Base-by-base conservation (phyloP, 1,284 basidiomycete genomes). In the Xerocomus amazonicus region DNA sequence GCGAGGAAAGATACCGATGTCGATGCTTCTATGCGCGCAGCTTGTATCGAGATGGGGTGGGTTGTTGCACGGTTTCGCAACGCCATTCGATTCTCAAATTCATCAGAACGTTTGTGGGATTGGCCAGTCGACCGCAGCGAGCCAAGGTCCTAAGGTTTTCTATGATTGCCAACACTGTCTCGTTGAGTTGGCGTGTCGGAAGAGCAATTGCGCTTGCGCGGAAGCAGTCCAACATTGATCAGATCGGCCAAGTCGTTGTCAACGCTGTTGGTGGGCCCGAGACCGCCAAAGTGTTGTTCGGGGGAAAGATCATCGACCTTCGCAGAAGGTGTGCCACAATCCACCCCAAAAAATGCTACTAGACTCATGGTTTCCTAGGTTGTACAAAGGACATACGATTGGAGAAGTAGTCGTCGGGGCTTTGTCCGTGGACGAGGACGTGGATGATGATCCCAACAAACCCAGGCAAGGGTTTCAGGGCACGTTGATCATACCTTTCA, bases 181-280 rank as follows among this genome's bases (percentile, higher is more conserved):
- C 80, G 4, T 70, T 80, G 58, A 72, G 77, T 14, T 83, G 81
- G 81, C 70, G 76, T 4, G 74, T 83, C 12, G 80, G 80, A 13
- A 70, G 76, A 27, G 74, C 76, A 7, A 70, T 79, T 14, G 70
- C 71, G 12, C 61, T 74, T 3, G 71, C 73, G 36, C 65, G 72
- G 34, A 68, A 66, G 50, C 61, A 70, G 61, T 74, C 71, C 43
- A 69, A 74, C 38, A 68, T 79, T 42, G 71, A 74, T 51, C 63
- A 69, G 31, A 73, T 83, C 3, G 74, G 79, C 1, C 62, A 73
- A 6, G 72, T 75, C 16, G 71, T 83, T 37, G 71, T 81, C 13
- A 70, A 73, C 13, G 57, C 74, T 6, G 71, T 76, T 48, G 76
- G 77, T 19, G 80, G 78, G 0, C 1, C 52, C 19, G 54, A 55